Evolutionary conservation across 2,329 filamentous ascomycete species (phyloP).

Genomic region (Coniella lustricola): DNA sequence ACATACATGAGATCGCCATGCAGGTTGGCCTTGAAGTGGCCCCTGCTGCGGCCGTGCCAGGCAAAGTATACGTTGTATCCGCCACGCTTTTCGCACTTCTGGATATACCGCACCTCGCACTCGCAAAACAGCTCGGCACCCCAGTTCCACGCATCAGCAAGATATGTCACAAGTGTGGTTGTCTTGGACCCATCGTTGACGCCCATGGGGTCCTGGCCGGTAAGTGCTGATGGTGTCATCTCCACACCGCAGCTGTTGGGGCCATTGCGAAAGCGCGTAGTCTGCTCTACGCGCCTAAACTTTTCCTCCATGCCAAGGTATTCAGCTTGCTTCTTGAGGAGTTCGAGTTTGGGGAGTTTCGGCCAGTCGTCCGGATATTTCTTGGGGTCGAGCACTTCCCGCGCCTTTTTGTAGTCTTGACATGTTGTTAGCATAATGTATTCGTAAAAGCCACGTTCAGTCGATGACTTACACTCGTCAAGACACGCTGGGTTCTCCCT

Average conservation of each 20-base stretch:
- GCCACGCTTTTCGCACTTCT: constrained; percentile 38
- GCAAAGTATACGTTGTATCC: constrained; percentile 60
- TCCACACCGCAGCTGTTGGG: constrained; percentile 57
- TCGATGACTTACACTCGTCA: constrained; percentile 42
- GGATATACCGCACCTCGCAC: constrained; percentile 58
- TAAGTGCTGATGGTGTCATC: constrained; percentile 53
- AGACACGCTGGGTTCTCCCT: constrained; percentile 34
- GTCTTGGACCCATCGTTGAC: constrained; percentile 63
- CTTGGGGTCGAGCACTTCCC: constrained; percentile 49
- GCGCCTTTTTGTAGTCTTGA: constrained; percentile 50
- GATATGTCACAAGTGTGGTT: constrained; percentile 58
- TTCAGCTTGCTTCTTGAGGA: constrained; percentile 51
- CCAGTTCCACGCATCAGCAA: constrained; percentile 66
- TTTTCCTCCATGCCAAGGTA: constrained; percentile 42
- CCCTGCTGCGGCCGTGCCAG: constrained; percentile 55
- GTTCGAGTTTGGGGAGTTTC: constrained; percentile 47
- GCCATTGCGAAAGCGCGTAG: constrained; percentile 54
- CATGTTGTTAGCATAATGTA: neutral
- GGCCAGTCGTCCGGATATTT: constrained; percentile 53
- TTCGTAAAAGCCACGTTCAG: neutral
- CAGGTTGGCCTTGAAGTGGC: constrained; percentile 45
- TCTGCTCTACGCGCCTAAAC: constrained; percentile 52
- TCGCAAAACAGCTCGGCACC: constrained; percentile 65
- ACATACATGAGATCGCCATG: constrained; percentile 60
- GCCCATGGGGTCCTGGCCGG: constrained; percentile 57